A percentile compares a stretch with the other conserved stretches of the same genome.
Conservation (phyloP, 1,284 basidiomycete species). For the Flammula alnicola region DNA sequence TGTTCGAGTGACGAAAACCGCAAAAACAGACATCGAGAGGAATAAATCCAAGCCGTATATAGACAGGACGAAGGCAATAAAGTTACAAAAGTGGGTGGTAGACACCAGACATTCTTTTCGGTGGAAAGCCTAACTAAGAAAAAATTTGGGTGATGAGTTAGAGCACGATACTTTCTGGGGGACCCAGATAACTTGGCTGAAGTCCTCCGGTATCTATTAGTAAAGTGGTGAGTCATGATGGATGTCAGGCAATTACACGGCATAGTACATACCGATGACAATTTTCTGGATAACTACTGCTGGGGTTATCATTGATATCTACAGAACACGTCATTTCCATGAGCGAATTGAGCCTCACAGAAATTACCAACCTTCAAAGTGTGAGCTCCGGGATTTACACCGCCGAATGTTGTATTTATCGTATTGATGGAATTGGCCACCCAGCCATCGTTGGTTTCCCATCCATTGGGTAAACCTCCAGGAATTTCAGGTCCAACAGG, state of each 20-base stretch:
- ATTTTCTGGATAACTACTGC: slow-evolving; percentile 67
- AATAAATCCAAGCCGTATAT: no score
- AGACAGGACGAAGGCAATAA: no score
- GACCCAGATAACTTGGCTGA: slow-evolving; percentile 59
- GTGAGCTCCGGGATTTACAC: slow-evolving; percentile 53
- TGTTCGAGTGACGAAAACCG: no score
- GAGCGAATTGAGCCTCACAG: neutral
- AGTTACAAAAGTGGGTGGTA: no score
- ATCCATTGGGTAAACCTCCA: slow-evolving; percentile 54
- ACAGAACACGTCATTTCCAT: neutral
- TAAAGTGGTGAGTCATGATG: slow-evolving; percentile 1
- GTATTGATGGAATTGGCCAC: slow-evolving; percentile 56
- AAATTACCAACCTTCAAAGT: slow-evolving; percentile 51
- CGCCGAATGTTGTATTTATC: slow-evolving; percentile 43
- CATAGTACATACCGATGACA: slow-evolving; percentile 50
- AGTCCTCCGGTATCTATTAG: slow-evolving; percentile 58
- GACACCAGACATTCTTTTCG: no score
- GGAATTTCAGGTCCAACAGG: slow-evolving; percentile 56
- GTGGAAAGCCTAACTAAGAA: no score
- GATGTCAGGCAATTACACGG: neutral
- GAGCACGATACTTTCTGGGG: slow-evolving; percentile 55
- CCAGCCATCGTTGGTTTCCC: slow-evolving; percentile 55
- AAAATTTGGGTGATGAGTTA: no score
- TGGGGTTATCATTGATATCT: slow-evolving; percentile 65
- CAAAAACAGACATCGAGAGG: no score